Base-by-base conservation (phyloP, 2,329 filamentous ascomycete species). In the Alternaria burnsii region DNA sequence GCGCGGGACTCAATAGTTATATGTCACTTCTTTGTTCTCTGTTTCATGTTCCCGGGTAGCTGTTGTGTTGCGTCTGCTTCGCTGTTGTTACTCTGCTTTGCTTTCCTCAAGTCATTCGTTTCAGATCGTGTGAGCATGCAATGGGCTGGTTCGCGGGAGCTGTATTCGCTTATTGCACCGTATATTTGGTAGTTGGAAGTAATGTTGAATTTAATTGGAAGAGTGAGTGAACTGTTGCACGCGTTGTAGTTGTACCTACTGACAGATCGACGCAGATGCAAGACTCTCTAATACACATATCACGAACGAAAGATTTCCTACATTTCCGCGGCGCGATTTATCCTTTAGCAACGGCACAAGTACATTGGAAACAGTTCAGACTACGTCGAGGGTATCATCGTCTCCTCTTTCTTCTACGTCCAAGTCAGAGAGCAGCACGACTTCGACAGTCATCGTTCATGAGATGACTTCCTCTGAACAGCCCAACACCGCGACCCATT, bases 71-170 rank as follows among this genome's bases (percentile, higher is more conserved):
- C 44, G 44, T 46, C n/a, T 22, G 55, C 24, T 22, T 55, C 52
- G 30, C 30, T 50, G 52, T 55, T 53, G 62, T 69, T 55, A 59
- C 66, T 62, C 61, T 67, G 58, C 66, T 69, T 62, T 61, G 38
- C 38, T 47, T 54, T 47, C 57, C 58, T 62, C 63, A 55, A 59
- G 65, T 67, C 70, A 62, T 55, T 72, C 69, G 57, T 72, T 75
- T 73, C 50, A 47, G 22, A 24, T 47, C 22, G 40, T 22, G 67
- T 70, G 69, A 74, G 55, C 65, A 76, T 78, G 75, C 76, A 53
- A 79, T 79, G 76, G 54, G 54, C 40, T 76, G 69, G 75, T 69
- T 74, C 70, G 75, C 71, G 68, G 65, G 60, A 58, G 60, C 68
- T 63, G 62, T 74, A 58, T 63, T 64, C 59, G 55, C 50, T 50